These are phyloP conservation scores for Prunus mongolica DNA, from an alignment of 306 rosid species.

Conservation along the genomic window DNA sequence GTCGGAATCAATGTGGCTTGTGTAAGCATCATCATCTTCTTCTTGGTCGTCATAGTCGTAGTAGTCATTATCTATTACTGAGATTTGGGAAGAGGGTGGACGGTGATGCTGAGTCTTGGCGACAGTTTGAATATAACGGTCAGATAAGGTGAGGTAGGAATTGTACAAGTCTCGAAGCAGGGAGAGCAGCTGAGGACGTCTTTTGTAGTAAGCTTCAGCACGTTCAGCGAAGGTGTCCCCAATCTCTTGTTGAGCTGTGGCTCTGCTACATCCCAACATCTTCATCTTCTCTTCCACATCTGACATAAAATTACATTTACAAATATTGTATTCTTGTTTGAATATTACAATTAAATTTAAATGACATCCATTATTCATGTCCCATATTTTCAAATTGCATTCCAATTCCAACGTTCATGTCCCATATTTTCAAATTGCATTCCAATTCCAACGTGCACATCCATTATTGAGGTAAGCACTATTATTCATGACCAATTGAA, in stretches of 20 bases:
- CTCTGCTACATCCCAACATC: slow-evolving; percentile 30
- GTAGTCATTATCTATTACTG: slow-evolving; percentile 31
- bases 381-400: too few relatives aligned
- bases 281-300: slow-evolving; percentile 88
- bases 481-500: too few relatives aligned
- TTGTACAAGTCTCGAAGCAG: slow-evolving; percentile 80
- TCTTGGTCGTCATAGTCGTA: slow-evolving; percentile 50
- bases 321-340: too few relatives aligned
- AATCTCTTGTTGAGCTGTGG: slow-evolving; percentile 26
- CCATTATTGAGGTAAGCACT: too few relatives aligned
- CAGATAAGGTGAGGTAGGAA: slow-evolving; percentile 74
- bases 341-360: too few relatives aligned
- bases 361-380: too few relatives aligned
- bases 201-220: slow-evolving; percentile 81
- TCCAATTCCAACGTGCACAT: too few relatives aligned
- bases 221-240: slow-evolving; percentile 84
- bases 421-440: too few relatives aligned
- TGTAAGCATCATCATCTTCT: slow-evolving; percentile 29
- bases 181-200: slow-evolving; percentile 78
- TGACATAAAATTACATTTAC: slow-evolving; percentile 22
- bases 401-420: too few relatives aligned
- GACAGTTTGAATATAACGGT: slow-evolving; percentile 63
- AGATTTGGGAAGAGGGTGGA: slow-evolving; percentile 52
- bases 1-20: slow-evolving; percentile 60
- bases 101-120: slow-evolving; percentile 45